These are phyloP conservation scores for Calonectria pteridis DNA, from an alignment of 2,329 filamentous ascomycete genomes.

Conservation along the genomic window DNA sequence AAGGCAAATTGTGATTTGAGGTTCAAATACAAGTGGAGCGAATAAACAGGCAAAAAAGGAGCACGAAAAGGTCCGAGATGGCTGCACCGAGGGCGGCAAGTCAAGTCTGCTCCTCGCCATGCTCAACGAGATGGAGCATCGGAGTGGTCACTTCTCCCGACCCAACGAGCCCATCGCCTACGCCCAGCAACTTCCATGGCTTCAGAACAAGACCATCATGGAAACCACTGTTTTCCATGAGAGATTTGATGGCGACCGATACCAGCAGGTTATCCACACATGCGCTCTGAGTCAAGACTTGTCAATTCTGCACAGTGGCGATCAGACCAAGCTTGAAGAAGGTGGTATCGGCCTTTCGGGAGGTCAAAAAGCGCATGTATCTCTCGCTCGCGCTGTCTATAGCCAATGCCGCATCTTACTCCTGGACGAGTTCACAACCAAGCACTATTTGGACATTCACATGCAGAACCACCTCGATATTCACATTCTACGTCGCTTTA, in stretches of 20 bases:
- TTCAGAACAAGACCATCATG: slow-evolving; percentile 74
- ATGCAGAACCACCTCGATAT: too few relatives aligned
- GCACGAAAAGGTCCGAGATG: too few relatives aligned
- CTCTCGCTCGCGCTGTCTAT: slow-evolving; percentile 73
- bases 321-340: slow-evolving; percentile 71
- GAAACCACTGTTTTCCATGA: slow-evolving; percentile 76
- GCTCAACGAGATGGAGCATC: slow-evolving; percentile 76
- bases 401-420: slow-evolving; percentile 68
- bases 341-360: slow-evolving; percentile 73
- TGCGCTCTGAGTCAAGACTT: slow-evolving; percentile 71
- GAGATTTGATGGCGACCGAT: slow-evolving; percentile 65
- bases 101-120: slow-evolving; percentile 70
- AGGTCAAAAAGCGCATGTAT: slow-evolving; percentile 73
- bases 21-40: too few relatives aligned
- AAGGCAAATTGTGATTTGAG: too few relatives aligned
- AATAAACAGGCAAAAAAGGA: too few relatives aligned
- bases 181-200: slow-evolving; percentile 72
- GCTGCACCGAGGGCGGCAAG: too few relatives aligned
- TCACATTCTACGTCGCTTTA: too few relatives aligned
- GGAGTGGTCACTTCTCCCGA: slow-evolving; percentile 60
- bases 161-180: slow-evolving; percentile 66
- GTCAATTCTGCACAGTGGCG: slow-evolving; percentile 65
- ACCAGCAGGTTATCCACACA: slow-evolving; percentile 71
- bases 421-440: too few relatives aligned
- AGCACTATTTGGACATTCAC: too few relatives aligned